These are phyloP conservation scores for Physocladia obscura DNA, from an alignment of 192 early-diverging fungal species.

Conservation along the genomic window DNA sequence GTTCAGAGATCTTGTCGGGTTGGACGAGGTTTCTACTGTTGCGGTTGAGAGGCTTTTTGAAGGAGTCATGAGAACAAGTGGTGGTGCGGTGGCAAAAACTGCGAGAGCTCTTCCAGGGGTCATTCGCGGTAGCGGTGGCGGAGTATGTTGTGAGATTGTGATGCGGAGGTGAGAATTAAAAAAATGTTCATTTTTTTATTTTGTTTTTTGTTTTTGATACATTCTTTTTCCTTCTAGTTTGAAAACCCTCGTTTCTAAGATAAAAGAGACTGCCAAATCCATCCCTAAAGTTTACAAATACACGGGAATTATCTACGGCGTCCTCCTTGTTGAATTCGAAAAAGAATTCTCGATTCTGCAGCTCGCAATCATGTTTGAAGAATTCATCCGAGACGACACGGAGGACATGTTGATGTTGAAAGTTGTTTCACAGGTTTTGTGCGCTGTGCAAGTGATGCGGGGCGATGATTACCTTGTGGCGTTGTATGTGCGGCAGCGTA, in stretches of 20 bases:
- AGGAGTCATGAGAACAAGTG: background rate
- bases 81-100: conserved; percentile 10
- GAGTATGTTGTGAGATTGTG: background rate
- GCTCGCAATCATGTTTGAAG: conserved; percentile 28
- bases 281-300: conserved; percentile 9
- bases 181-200: background rate
- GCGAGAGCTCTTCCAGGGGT: background rate
- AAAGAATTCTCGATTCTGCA: conserved; percentile 26
- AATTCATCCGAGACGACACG: conserved; percentile 35
- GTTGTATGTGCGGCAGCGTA: conserved; percentile 7
- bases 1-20: too few relatives aligned
- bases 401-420: background rate
- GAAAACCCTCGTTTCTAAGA: background rate
- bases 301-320: conserved; percentile 14
- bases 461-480: background rate
- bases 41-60: background rate
- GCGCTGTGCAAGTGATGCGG: background rate
- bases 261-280: background rate
- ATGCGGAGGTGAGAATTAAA: background rate
- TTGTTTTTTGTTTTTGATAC: background rate
- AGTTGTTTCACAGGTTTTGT: background rate
- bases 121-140: background rate
- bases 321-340: conserved; percentile 19
- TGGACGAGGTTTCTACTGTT: too few relatives aligned
- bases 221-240: background rate